phyloP scores from a whole-genome alignment of 176 grass and related monocot species.

The Aegilops tauschii region DNA sequence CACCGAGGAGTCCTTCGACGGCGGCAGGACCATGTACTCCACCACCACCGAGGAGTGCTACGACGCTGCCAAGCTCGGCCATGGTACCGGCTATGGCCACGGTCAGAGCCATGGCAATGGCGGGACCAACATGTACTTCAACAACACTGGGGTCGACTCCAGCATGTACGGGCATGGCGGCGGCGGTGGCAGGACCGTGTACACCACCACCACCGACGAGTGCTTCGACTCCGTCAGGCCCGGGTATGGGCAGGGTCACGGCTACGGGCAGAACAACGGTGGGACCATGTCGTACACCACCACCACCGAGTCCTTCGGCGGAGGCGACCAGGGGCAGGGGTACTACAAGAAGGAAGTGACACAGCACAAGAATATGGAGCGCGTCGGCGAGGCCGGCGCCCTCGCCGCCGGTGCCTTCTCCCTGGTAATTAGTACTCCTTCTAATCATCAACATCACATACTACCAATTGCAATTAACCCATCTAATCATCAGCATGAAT shows the following conservation, averaged over 20 bases:
- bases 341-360: constrained; percentile 62
- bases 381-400: constrained; percentile 44
- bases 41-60: background rate
- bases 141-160: background rate
- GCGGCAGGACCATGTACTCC: constrained; percentile 33
- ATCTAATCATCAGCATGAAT: background rate
- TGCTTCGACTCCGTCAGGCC: constrained; percentile 20
- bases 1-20: background rate
- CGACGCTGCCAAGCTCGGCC: constrained; percentile 17
- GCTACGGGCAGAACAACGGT: background rate
- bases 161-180: background rate
- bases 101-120: background rate
- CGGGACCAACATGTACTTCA: constrained; percentile 19
- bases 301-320: constrained; percentile 23
- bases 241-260: background rate
- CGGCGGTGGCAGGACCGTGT: constrained; percentile 6
- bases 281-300: background rate
- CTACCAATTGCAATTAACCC: background rate
- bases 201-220: constrained; percentile 30
- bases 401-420: constrained; percentile 49
- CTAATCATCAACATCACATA: background rate
- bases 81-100: background rate
- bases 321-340: background rate
- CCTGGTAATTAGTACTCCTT: constrained; percentile 31
- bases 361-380: constrained; percentile 70